Evolutionary conservation across 257 asterid genomes (phyloP).

Genomic region (Solanum dulcamara): DNA sequence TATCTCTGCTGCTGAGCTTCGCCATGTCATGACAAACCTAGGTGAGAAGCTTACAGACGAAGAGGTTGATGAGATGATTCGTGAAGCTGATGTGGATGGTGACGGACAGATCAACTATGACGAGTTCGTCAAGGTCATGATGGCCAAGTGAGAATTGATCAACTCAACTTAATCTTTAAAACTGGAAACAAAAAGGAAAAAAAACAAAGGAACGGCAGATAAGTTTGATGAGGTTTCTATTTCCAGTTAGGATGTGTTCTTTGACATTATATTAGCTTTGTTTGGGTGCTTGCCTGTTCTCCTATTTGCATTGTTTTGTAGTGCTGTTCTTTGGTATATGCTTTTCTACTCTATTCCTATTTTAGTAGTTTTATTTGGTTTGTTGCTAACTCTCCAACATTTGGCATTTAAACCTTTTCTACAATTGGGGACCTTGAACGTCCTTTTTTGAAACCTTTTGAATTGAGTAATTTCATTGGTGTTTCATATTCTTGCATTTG

Average conservation of each 20-base stretch:
- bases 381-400: background rate
- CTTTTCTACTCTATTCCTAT: background rate
- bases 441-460: background rate
- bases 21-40: constrained; percentile 2
- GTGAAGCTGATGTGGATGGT: background rate
- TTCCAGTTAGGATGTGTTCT: background rate
- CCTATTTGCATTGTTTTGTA: background rate
- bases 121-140: constrained; percentile 2
- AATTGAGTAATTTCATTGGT: background rate
- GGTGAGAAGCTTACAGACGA: constrained; percentile 1
- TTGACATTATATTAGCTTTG: background rate
- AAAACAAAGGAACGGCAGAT: background rate
- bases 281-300: background rate
- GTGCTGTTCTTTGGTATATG: background rate
- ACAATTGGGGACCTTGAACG: background rate
- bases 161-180: background rate
- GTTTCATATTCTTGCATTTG: background rate
- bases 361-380: background rate
- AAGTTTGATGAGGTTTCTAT: background rate
- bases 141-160: constrained; percentile 4
- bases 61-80: constrained; percentile 1
- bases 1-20: constrained; percentile 2
- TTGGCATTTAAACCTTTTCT: background rate
- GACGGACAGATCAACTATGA: constrained; percentile 1
- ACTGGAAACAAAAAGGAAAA: background rate